Base-by-base conservation (phyloP, 371 early-diverging fungal species). In the Mortierella sp. region DNA sequence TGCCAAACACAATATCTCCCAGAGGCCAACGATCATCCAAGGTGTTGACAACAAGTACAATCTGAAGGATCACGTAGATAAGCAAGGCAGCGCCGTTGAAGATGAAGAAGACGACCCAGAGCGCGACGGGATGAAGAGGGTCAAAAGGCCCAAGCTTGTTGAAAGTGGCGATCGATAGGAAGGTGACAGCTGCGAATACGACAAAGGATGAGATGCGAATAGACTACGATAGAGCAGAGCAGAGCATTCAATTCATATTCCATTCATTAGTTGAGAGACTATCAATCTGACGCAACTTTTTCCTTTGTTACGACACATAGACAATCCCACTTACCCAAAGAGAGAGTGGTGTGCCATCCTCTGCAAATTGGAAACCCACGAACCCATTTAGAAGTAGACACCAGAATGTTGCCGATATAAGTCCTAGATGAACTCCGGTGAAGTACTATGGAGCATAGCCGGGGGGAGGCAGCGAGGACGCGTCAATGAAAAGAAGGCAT, bases 1-100 rank as follows among this genome's bases (percentile, higher is more conserved):
- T 82, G 17, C 95, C 95, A 72, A 97, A 94, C 56, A 95, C 70
- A 58, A 98, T 93, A 84, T 97, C 94, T 42, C 94, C 96, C 51
- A 98, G 81, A 11, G 98, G 96, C 98, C 98, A 98, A 58, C 94
- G 90, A 82, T 97, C 97, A 70, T 98, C 97, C 57, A 97, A 83
- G 7, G 96, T 95, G 78, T 92, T 95, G 55, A 96, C 84, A 24
- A 97, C 98, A 17, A 97, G 85, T 19, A 96, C 85, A 37, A 97
- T 91, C 81, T 98, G 98, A 15, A 94, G 85, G 58, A 95, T 83
- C 23, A 95, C 88, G 83, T 97, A 97, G 61, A 95, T 84, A 28
- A 93, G 62, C 59, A 96, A 86, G 44, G 91, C 90, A 34, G 91
- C 84, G 23, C 90, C 92, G 60, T 94, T 92, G 72, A 97, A 87